A percentile compares a stretch with the other conserved stretches of the same genome.
Evolutionary conservation across 352 stramenopile species (phyloP).

Genomic region (Phytophthora niederhauseri): DNA sequence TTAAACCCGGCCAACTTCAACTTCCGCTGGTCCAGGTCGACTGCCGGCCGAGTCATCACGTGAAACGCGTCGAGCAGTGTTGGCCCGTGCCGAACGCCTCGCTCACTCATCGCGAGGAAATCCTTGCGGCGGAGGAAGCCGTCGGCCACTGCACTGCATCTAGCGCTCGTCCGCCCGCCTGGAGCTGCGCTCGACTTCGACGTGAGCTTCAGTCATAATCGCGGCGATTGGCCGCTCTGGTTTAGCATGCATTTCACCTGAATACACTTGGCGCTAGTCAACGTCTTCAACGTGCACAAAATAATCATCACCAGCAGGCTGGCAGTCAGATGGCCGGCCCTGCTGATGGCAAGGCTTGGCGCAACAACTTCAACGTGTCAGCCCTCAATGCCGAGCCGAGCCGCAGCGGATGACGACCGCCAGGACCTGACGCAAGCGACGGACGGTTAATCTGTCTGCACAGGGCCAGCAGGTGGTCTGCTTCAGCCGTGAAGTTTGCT

Average conservation of each 20-base stretch:
- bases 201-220: slow-evolving; percentile 5
- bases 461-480: slow-evolving; percentile 13
- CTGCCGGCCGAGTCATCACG: slow-evolving; percentile 20
- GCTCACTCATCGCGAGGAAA: slow-evolving; percentile 2
- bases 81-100: background rate
- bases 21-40: background rate
- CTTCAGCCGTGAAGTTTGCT: slow-evolving; percentile 30
- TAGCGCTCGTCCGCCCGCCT: background rate
- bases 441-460: background rate
- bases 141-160: background rate
- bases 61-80: slow-evolving; percentile 20
- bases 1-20: slow-evolving; percentile 30
- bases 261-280: slow-evolving; percentile 20
- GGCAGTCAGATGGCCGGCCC: background rate
- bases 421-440: background rate
- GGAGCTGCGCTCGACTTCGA: slow-evolving; percentile 16
- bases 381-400: background rate
- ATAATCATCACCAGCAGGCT: background rate
- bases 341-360: background rate
- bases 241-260: slow-evolving; percentile 35
- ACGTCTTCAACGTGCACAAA: background rate
- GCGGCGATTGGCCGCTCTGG: background rate
- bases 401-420: background rate
- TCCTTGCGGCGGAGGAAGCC: background rate
- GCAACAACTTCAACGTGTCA: background rate